Conservation (phyloP, 306 rosid species). For the Lathyrus sativus region DNA sequence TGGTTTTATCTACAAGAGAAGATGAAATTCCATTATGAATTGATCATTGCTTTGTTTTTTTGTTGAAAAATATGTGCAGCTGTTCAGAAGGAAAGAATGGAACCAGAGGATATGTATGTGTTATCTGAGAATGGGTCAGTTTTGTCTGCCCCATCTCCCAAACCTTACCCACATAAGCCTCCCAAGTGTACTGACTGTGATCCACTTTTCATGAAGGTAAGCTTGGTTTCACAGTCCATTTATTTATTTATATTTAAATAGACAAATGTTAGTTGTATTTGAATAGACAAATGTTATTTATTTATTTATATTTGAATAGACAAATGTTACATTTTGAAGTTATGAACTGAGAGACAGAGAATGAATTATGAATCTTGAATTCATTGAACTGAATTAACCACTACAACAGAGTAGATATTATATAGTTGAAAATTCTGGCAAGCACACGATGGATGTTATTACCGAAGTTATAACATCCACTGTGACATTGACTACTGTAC, state of each 20-base stretch:
- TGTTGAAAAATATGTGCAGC: conserved; percentile 53
- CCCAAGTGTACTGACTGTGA: conserved; percentile 92
- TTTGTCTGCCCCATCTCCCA: conserved; percentile 75
- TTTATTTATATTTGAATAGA: no score
- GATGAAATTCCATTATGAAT: conserved; percentile 3
- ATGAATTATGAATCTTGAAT: conserved; percentile 8
- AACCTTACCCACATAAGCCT: conserved; percentile 89
- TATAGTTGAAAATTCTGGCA: no score
- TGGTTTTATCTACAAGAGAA: conserved; percentile 21
- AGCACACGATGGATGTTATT: no score
- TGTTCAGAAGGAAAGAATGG: conserved; percentile 97
- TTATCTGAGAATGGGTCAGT: conserved; percentile 64
- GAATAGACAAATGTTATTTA: not conserved
- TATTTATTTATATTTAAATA: no score
- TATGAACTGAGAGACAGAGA: not conserved
- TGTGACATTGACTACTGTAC: no score
- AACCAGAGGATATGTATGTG: conserved; percentile 91
- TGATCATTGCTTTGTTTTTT: conserved; percentile 23
- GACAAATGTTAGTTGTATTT: no score
- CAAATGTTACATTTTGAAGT: not conserved
- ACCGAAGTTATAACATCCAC: no score
- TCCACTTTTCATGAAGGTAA: conserved; percentile 89
- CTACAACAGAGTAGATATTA: not conserved
- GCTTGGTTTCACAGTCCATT: conserved; percentile 18
- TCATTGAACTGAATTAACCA: not conserved